Evolutionary conservation across 257 asterid genomes (phyloP).

Genomic region (Anisodus acutangulus): DNA sequence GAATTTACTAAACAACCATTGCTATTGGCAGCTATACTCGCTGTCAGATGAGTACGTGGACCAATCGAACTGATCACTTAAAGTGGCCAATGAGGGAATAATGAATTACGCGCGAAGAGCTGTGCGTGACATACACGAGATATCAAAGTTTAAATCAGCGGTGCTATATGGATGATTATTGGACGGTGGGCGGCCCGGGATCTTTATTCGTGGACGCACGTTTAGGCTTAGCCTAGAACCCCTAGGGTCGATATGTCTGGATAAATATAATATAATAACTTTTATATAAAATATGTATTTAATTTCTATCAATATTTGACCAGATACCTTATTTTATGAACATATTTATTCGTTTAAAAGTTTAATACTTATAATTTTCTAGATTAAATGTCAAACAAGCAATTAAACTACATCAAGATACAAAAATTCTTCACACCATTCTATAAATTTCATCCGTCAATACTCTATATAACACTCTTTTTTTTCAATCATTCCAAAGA

Average conservation of each 20-base stretch:
- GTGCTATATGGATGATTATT: constrained; percentile 7
- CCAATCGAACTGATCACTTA: background rate
- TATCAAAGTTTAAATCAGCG: background rate
- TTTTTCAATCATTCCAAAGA: too few relatives aligned
- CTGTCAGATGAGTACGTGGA: constrained; percentile 30
- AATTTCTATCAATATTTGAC: too few relatives aligned
- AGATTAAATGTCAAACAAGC: background rate
- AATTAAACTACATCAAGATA: background rate
- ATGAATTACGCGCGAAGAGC: background rate
- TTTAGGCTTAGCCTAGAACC: background rate
- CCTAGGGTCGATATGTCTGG: background rate
- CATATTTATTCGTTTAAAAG: too few relatives aligned
- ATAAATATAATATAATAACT: background rate
- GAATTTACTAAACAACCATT: constrained; percentile 19
- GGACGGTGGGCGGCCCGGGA: background rate
- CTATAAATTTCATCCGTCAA: background rate
- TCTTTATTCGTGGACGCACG: constrained; percentile 11
- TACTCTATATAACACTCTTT: background rate
- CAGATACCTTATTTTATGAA: too few relatives aligned
- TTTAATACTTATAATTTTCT: background rate
- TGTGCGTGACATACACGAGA: background rate
- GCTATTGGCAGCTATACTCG: background rate
- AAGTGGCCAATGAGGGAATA: background rate
- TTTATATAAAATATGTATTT: too few relatives aligned
- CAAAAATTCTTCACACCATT: background rate